Evolutionary conservation across 371 early-diverging fungal species (phyloP).

Genomic region (Mortierella sp.): DNA sequence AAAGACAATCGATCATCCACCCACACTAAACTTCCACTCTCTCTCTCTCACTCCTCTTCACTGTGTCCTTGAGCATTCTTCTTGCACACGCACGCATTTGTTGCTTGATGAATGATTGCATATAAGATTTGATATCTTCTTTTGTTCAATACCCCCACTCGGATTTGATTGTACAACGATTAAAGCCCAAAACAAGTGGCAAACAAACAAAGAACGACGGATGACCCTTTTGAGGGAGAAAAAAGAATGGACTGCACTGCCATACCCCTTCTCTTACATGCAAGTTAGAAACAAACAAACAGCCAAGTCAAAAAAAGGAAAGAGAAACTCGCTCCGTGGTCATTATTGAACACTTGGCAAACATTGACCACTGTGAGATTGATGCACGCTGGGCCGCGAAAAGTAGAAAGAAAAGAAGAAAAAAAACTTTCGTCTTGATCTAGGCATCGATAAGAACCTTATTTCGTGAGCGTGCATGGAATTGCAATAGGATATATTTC

Average conservation of each 20-base stretch:
- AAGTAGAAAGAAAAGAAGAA: not conserved
- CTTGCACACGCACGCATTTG: not conserved
- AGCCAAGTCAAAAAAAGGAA: not conserved
- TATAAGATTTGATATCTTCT: not conserved
- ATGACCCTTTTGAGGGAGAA: not conserved
- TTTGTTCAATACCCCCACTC: not conserved
- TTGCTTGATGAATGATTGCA: not conserved
- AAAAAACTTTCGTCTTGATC: not conserved
- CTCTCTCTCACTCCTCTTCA: not conserved
- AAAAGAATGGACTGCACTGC: not conserved
- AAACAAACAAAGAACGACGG: no score
- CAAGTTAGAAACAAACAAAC: not conserved
- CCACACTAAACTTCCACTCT: not conserved
- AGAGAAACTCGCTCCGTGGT: not conserved
- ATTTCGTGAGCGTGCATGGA: not conserved
- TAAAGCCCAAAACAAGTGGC: no score
- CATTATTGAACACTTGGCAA: not conserved
- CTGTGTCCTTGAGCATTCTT: not conserved
- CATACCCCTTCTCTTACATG: not conserved
- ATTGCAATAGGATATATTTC: not conserved
- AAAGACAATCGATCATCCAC: not conserved
- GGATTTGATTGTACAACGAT: not conserved
- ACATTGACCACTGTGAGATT: not conserved
- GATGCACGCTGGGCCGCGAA: not conserved
- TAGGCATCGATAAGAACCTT: conserved; percentile 7